phyloP scores from a whole-genome alignment of 2,329 filamentous ascomycete genomes.

The Volutella citrinella region DNA sequence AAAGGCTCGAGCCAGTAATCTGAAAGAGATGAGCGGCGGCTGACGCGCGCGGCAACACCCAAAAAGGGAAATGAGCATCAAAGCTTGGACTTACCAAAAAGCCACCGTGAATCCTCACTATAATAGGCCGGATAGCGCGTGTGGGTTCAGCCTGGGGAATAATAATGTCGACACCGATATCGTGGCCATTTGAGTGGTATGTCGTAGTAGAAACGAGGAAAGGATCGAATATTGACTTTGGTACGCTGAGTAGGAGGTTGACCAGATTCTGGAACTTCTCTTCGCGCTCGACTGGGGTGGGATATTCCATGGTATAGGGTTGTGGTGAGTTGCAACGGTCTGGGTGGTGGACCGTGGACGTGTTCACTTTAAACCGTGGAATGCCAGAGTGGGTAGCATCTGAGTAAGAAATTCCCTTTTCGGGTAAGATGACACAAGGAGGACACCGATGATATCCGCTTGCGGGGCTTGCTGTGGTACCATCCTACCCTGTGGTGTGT shows the following conservation, averaged over 20 bases:
- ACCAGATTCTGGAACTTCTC: slow-evolving; percentile 1
- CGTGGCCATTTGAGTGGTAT: slow-evolving; percentile 1
- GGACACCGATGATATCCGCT: not conserved
- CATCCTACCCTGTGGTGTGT: not conserved
- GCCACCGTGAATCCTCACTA: slow-evolving; percentile 7
- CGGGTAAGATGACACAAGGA: not conserved
- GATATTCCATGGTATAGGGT: not conserved
- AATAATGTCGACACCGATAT: slow-evolving; percentile 5
- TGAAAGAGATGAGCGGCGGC: not conserved
- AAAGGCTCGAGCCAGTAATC: slow-evolving; percentile 6
- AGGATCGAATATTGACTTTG: not conserved
- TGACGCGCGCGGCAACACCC: not conserved
- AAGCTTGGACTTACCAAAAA: slow-evolving; percentile 8
- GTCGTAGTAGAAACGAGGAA: slow-evolving; percentile 1
- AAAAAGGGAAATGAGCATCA: too few relatives aligned
- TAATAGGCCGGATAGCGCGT: not conserved
- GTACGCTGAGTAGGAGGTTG: slow-evolving; percentile 2
- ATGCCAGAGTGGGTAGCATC: not conserved
- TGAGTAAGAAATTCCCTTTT: not conserved
- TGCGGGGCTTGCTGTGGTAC: not conserved
- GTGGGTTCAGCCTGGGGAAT: not conserved
- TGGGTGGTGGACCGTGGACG: too few relatives aligned
- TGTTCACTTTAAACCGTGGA: too few relatives aligned
- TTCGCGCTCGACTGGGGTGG: not conserved
- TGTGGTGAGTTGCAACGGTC: not conserved